Conservation (phyloP, 2,329 filamentous ascomycete genomes). For the Fusarium clavum region DNA sequence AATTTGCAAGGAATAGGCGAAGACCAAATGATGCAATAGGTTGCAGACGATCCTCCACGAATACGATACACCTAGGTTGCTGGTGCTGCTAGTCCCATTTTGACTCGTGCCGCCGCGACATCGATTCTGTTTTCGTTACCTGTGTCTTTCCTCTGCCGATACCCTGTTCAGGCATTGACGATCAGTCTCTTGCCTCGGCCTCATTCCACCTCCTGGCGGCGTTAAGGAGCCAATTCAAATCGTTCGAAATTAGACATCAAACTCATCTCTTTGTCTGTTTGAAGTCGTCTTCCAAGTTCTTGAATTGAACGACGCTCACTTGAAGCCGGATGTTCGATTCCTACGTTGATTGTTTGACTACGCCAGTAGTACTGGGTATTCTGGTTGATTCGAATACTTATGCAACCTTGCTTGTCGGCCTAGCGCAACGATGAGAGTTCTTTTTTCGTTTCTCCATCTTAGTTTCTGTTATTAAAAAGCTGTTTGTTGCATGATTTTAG, state of each 20-base stretch:
- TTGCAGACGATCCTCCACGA: neutral
- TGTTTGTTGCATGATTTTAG: conserved; percentile 23
- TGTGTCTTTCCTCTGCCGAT: conserved; percentile 37
- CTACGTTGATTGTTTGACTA: neutral
- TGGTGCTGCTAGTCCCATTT: conserved; percentile 7
- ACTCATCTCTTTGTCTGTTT: neutral
- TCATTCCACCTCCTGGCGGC: conserved; percentile 38
- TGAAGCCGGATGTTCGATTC: neutral
- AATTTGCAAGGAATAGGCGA: conserved; percentile 59
- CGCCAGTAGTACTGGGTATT: neutral
- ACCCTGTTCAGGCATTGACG: conserved; percentile 22
- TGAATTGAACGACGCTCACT: neutral
- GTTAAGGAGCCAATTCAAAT: conserved; percentile 28
- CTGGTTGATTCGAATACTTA: neutral
- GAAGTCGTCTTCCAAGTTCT: conserved; percentile 2
- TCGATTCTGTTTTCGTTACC: conserved; percentile 16
- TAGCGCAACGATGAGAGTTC: neutral
- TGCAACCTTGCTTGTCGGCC: conserved; percentile 18
- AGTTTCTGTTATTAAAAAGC: conserved; percentile 12
- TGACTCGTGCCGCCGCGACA: conserved; percentile 34
- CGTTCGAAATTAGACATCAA: conserved; percentile 1
- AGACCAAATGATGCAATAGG: conserved; percentile 55
- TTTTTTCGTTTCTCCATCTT: neutral
- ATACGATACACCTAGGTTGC: neutral
- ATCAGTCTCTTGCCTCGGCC: conserved; percentile 14